A percentile compares a stretch with the other conserved stretches of the same genome.
phyloP scores from a whole-genome alignment of 257 asterid genomes.

The Nicotiana paniculata region DNA sequence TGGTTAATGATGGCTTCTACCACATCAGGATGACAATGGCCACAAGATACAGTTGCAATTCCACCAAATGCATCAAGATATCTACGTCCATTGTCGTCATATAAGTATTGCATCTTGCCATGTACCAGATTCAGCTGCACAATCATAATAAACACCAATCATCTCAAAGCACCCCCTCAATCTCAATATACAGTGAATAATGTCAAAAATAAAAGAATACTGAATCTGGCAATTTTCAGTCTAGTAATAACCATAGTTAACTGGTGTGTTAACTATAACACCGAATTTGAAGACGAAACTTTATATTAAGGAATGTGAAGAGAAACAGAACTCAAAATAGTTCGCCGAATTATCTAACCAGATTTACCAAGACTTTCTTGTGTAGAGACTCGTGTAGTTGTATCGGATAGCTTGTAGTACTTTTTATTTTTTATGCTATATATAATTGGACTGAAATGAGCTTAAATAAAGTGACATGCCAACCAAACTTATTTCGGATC shows the following conservation, averaged over 20 bases:
- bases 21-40: slow-evolving; percentile 93
- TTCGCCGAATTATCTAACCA: background rate
- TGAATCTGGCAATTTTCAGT: background rate
- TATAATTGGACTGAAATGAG: no score
- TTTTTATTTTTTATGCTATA: background rate
- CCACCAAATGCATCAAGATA: slow-evolving; percentile 93
- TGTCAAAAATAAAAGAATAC: background rate
- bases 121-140: slow-evolving; percentile 75
- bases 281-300: background rate
- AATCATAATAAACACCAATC: slow-evolving; percentile 1
- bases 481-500: background rate
- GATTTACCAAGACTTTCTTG: background rate
- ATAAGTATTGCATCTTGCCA: slow-evolving; percentile 91
- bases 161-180: background rate
- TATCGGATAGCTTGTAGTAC: background rate
- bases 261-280: background rate
- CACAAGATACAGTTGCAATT: slow-evolving; percentile 81
- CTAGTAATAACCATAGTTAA: background rate
- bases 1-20: slow-evolving; percentile 76
- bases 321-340: background rate
- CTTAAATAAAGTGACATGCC: background rate
- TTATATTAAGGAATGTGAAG: background rate
- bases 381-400: background rate
- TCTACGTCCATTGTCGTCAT: slow-evolving; percentile 70
- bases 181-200: background rate